These are phyloP conservation scores for Inonotus obliquus DNA, from an alignment of 1,284 basidiomycete genomes.

Conservation along the genomic window DNA sequence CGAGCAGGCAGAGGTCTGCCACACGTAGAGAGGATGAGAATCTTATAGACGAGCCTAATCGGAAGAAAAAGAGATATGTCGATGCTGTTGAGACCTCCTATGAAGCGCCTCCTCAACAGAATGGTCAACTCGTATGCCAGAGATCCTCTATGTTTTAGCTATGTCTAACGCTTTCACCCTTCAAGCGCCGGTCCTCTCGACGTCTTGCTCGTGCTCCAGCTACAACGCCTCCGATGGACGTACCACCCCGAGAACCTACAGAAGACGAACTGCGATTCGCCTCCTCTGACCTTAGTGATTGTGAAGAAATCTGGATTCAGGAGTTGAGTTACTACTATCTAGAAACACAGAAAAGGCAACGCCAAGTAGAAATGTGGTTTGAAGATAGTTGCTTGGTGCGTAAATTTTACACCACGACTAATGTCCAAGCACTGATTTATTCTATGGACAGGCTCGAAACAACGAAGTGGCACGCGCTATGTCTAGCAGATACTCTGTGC, in stretches of 20 bases:
- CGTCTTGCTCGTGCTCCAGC: constrained; percentile 35
- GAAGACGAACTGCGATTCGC: constrained; percentile 45
- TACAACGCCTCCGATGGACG: constrained; percentile 28
- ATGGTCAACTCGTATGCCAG: constrained; percentile 34
- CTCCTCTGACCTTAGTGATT: constrained; percentile 76
- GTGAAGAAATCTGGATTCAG: constrained; percentile 64
- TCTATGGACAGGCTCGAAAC: constrained; percentile 54
- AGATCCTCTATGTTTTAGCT: not conserved
- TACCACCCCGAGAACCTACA: constrained; percentile 30
- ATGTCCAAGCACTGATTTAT: not conserved
- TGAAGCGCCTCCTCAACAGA: not conserved
- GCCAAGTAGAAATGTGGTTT: constrained; percentile 67
- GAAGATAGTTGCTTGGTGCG: constrained; percentile 57
- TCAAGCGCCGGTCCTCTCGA: not conserved
- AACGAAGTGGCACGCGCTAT: constrained; percentile 52
- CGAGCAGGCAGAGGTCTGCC: constrained; percentile 2
- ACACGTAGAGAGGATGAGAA: constrained; percentile 1
- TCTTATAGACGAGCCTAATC: constrained; percentile 35
- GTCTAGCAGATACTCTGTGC: constrained; percentile 60
- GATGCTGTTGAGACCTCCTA: constrained; percentile 47
- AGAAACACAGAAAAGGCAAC: constrained; percentile 66
- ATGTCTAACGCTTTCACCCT: not conserved
- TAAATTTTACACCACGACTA: constrained; percentile 12
- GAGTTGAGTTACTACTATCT: constrained; percentile 64
- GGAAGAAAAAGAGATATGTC: constrained; percentile 51